Conservation (phyloP, 768 basidiomycete species). For the Tephrocybe sp. region DNA sequence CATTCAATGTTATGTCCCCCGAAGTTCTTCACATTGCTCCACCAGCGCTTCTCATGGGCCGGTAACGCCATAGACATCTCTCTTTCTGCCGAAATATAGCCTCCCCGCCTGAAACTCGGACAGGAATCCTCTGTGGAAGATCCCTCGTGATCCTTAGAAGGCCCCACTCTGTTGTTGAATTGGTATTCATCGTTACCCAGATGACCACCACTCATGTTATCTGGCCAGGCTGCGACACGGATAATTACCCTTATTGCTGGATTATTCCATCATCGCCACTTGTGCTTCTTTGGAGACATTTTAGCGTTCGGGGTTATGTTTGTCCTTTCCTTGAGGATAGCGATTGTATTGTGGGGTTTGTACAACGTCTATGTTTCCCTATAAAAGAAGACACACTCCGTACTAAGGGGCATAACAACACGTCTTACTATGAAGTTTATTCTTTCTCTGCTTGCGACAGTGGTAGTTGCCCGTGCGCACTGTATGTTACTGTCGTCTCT, state of each 20-base stretch:
- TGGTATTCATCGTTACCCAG: neutral
- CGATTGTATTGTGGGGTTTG: neutral
- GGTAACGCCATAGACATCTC: constrained; percentile 2
- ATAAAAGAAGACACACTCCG: neutral
- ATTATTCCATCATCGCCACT: neutral
- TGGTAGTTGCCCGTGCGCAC: constrained; percentile 34
- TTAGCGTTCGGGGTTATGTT: neutral
- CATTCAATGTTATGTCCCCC: constrained; percentile 2
- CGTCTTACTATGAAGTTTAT: constrained; percentile 31
- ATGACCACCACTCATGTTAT: neutral
- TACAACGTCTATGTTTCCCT: neutral
- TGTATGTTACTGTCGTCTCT: constrained; percentile 17
- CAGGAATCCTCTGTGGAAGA: constrained; percentile 11
- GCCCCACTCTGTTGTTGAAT: neutral
- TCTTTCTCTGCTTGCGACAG: constrained; percentile 27
- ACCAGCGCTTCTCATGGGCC: neutral
- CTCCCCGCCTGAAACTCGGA: constrained; percentile 23
- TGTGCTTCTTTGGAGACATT: constrained; percentile 1
- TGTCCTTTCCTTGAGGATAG: neutral
- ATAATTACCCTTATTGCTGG: neutral
- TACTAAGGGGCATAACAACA: neutral
- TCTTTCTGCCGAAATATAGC: constrained; percentile 13
- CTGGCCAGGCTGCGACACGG: neutral
- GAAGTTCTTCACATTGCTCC: constrained; percentile 11
- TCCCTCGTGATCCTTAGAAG: constrained; percentile 17